Conservation (phyloP, 805 yeast species). For the Candida xyloterini region DNA sequence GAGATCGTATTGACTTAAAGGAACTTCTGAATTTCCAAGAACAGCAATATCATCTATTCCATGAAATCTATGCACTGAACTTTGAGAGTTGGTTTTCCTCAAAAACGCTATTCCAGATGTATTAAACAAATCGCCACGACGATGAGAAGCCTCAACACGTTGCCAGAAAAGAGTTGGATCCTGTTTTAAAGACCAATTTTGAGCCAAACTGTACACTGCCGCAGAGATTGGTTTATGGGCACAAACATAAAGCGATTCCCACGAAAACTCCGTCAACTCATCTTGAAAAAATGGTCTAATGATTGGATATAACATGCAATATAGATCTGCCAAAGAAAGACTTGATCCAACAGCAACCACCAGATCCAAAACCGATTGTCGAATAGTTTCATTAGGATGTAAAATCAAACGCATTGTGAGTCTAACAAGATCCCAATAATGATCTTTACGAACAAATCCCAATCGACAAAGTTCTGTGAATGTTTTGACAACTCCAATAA, state of each 20-base stretch:
- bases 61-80: constrained; percentile 18
- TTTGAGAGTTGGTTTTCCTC: constrained; percentile 22
- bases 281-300: constrained; percentile 72
- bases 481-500: constrained; percentile 61
- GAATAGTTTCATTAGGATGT: constrained; percentile 86
- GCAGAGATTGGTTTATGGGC: constrained; percentile 66
- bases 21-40: constrained; percentile 43
- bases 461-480: constrained; percentile 54
- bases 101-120: constrained; percentile 37
- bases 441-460: constrained; percentile 51
- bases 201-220: constrained; percentile 58
- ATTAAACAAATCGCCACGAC: constrained; percentile 43
- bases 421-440: constrained; percentile 53
- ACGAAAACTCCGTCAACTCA: constrained; percentile 66
- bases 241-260: constrained; percentile 65
- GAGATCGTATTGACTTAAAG: constrained; percentile 62
- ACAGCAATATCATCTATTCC: constrained; percentile 33
- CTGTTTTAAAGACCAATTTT: constrained; percentile 69
- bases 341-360: constrained; percentile 60
- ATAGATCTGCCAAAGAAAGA: constrained; percentile 71
- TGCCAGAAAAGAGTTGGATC: constrained; percentile 81
- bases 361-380: constrained; percentile 63
- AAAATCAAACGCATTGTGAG: constrained; percentile 56
- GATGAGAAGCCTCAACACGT: constrained; percentile 34
- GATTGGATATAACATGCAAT: constrained; percentile 80